These are phyloP conservation scores for Noccaea bulbosa DNA, from an alignment of 345 rosid species.

Conservation along the genomic window DNA sequence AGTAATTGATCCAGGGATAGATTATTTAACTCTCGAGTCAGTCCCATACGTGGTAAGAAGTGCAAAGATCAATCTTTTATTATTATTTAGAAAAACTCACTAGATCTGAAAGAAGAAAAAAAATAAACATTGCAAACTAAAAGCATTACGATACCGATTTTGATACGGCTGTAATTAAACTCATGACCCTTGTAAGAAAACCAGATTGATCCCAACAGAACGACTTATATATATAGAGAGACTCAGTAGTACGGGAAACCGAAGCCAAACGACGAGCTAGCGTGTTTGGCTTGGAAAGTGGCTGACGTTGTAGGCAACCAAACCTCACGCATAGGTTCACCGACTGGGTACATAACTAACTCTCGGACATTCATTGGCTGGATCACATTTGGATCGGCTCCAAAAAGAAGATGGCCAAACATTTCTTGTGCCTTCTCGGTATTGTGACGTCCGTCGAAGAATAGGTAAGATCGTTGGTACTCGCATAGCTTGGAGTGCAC, in stretches of 20 bases:
- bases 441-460: constrained; percentile 36
- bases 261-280: constrained; percentile 1
- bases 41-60: background rate
- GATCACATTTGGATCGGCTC: constrained; percentile 37
- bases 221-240: background rate
- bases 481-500: constrained; percentile 31
- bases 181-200: too few relatives aligned
- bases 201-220: background rate
- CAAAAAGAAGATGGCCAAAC: constrained; percentile 34
- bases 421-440: constrained; percentile 41
- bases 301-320: constrained; percentile 4
- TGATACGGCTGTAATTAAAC: too few relatives aligned
- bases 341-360: background rate
- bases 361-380: constrained; percentile 40
- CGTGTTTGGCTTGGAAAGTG: background rate
- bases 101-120: constrained; percentile 8
- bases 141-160: constrained; percentile 1
- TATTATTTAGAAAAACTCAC: background rate
- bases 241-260: constrained; percentile 33
- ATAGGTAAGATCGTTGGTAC: constrained; percentile 39
- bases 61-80: constrained; percentile 31
- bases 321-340: constrained; percentile 28
- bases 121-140: background rate
- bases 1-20: too few relatives aligned
- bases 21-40: background rate